Evolutionary conservation across 768 basidiomycete species (phyloP).

Genomic region (Russula olivacea): DNA sequence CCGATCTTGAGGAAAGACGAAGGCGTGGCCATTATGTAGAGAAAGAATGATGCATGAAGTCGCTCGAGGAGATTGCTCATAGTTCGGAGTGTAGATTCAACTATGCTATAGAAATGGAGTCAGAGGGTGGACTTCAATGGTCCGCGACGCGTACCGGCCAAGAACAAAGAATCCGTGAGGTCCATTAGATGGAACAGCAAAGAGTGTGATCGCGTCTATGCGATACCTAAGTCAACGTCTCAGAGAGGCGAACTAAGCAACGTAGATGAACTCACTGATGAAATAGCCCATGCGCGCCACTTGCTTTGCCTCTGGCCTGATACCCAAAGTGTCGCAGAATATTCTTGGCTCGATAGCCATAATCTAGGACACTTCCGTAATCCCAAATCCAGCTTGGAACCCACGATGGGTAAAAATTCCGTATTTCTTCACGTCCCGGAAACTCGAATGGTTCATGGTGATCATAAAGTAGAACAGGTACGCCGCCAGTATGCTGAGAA

Average conservation of each 20-base stretch:
- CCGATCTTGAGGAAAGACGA: conserved; percentile 83
- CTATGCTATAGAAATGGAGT: conserved; percentile 41
- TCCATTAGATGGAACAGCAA: conserved; percentile 78
- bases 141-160: conserved; percentile 55
- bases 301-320: conserved; percentile 72
- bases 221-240: conserved; percentile 56
- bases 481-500: conserved; percentile 62
- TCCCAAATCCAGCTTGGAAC: conserved; percentile 42
- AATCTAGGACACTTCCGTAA: conserved; percentile 42
- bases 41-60: conserved; percentile 96
- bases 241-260: neutral
- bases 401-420: conserved; percentile 39
- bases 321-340: conserved; percentile 64
- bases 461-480: conserved; percentile 79
- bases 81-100: conserved; percentile 86
- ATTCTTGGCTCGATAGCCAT: conserved; percentile 57
- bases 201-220: conserved; percentile 91
- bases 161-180: conserved; percentile 95
- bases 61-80: conserved; percentile 93
- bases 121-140: neutral
- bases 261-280: conserved; percentile 53
- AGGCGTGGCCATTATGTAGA: conserved; percentile 72
- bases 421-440: conserved; percentile 29
- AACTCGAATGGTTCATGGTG: conserved; percentile 50
- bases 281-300: conserved; percentile 85